Base-by-base conservation (phyloP, 176 grass and related monocot genomes). In the Aegilops longissima region DNA sequence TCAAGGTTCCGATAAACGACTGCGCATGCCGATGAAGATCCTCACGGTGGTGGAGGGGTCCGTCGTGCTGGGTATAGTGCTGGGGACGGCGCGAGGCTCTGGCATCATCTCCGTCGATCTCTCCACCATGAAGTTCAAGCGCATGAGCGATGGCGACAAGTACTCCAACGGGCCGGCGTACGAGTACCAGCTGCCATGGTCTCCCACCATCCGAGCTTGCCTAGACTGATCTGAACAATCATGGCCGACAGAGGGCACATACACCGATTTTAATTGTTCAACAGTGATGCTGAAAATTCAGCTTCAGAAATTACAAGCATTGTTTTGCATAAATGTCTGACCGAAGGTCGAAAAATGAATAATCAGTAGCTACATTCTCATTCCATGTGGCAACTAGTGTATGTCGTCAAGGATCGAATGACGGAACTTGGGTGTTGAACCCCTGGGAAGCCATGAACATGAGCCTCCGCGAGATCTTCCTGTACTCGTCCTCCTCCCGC, bases 321-420 rank as follows among this genome's bases (percentile, higher is more conserved):
- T 45, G 1, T 44, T 27, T 27, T 27, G 47, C 47, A 16, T 51
- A 51, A 51, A 51, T 51, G 47, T 51, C 13, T 13, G 13, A 51
- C 16, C 47, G 1, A 16, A 51, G 13, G 12, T 51, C 47, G 42
- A 45, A 51, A 51, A 51, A 51, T 51, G 47, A 51, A 51, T 5
- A 14, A 2, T 51, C 13, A 1, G 47, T 5, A 16, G 47, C 47
- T 1, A 51, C 47, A 51, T 45, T 51, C 47, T 51, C 47, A 16
- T 51, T 13, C 47, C 47, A 45, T 45, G 42, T 51, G 47, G 88
- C 83, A 95, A 44, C 40, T 44, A 44, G 40, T 1, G 40, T 44
- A 44, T 44, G 25, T 25, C 25, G 9, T 90, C 83, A 92, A 5
- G 90, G 93, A 72, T 95, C 39, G 9, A 42, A 42, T 0, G 39